A percentile compares a stretch with the other conserved stretches of the same genome.
Evolutionary conservation across 1,284 basidiomycete species (phyloP).

Genomic region (Meira miltonrushii): DNA sequence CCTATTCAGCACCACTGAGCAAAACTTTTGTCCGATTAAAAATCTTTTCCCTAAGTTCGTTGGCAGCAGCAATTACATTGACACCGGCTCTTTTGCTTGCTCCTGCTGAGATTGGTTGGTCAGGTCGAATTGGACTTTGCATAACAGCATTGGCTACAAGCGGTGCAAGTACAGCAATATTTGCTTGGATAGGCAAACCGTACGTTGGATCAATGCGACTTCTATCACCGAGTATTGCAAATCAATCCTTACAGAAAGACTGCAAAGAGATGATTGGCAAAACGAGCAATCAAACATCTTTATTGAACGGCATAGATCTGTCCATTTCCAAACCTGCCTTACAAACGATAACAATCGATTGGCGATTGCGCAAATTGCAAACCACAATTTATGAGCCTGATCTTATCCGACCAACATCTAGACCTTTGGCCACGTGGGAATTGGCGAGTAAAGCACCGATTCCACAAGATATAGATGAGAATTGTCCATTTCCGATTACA

Average conservation of each 20-base stretch:
- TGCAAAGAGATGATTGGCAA: not conserved
- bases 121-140: slow-evolving; percentile 67
- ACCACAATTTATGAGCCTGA: slow-evolving; percentile 69
- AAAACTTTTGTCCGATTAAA: slow-evolving; percentile 71
- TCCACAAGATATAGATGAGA: slow-evolving; percentile 1
- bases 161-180: slow-evolving; percentile 66
- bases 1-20: slow-evolving; percentile 63
- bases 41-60: slow-evolving; percentile 73
- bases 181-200: slow-evolving; percentile 65
- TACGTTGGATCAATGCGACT: slow-evolving; percentile 58
- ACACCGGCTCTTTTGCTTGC: slow-evolving; percentile 74
- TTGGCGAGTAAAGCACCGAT: slow-evolving; percentile 26
- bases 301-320: not conserved
- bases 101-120: slow-evolving; percentile 67
- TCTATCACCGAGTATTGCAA: not conserved
- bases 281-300: not conserved
- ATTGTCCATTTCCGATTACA: not conserved
- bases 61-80: slow-evolving; percentile 66
- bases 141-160: slow-evolving; percentile 68
- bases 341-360: slow-evolving; percentile 67
- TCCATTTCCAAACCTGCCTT: slow-evolving; percentile 41
- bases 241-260: not conserved
- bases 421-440: slow-evolving; percentile 70
- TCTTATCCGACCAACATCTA: slow-evolving; percentile 65
- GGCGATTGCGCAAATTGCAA: slow-evolving; percentile 61